Evolutionary conservation across 495 filamentous ascomycete genomes (phyloP), one percentile per base, ranked within the genome.

Genomic region (Melanomma pulvis-pyrius): DNA sequence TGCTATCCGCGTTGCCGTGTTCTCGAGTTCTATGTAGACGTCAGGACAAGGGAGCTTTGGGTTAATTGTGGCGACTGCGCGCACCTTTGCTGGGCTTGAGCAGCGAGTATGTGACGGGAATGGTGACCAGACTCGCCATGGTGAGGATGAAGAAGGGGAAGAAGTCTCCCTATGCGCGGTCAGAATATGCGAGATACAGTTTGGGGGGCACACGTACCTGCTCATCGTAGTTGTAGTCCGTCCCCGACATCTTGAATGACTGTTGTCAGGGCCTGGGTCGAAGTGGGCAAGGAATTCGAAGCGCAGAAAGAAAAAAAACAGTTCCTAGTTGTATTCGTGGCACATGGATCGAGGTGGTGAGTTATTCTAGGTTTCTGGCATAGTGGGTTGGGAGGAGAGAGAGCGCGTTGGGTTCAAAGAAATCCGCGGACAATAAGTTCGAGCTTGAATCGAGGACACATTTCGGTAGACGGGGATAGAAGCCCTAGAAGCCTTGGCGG

Each of bases 131-230:
- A 74, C 87, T 86, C 59, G 89, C 85, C 68, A 98, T 85, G 51
- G 92, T 97, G 73, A 97, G 85, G 78, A 98, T 86, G 83, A 98
- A 98, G 84, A 92, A 97, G 71, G 94, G 94, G 84, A 97, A 98
- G 82, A 97, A 97, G 87, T 97, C 89, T 48, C 93, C 93, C 87
- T 97, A 68, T 24, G 59, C 3, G 50, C 51, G 55, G 28, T 55
- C 52, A 44, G 36, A n/a, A 67, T 74, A 57, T 65, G 59, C 26
- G 13, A 17, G 15, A 36, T 19, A 7, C 26, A 12, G 48, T 21
- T 21, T 2, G 19, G 12, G 21, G 9, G 28, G 9, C 7, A 36
- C 36, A 44, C 79, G 46, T 70, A 90, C 89, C 87, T 92, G 84
- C 74, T 96, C 91, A 84, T 98, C 94, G 79, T 98, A 98, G 71